Base-by-base conservation (phyloP, 2,329 filamentous ascomycete species). In the Drechslera avenae region DNA sequence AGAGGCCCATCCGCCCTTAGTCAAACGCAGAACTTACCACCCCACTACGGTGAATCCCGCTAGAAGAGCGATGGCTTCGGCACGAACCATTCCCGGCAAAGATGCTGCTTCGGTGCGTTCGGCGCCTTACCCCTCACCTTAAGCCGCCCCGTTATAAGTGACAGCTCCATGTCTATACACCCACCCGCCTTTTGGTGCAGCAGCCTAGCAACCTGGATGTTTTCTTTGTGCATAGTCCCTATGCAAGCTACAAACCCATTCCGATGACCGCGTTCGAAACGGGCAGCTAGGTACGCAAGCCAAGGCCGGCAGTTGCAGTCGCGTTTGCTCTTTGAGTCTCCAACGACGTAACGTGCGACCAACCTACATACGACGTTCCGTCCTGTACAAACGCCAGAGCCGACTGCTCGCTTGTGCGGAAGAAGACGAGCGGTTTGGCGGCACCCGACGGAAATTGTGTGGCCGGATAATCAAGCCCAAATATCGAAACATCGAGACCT, bases 121-220 rank as follows among this genome's bases (percentile, higher is more conserved):
- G 42, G 48, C 43, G 36, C 12, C 33, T 51, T 52, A 52, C 49
- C 49, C 49, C 44, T 48, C 43, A 48, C 49, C 44, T 48, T 52
- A 52, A 42, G 30, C 28, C 37, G 43, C 26, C 26, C 32, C 37
- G 8, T 48, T 52, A 52, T 52, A 52, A 19, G n/a, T 41, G 23
- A 35, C 28, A n/a, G n/a, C 32, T 39, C 19, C 35, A 18, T 18
- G 7, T 36, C 17, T 46, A 39, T 37, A 46, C 18, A 26, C 37
- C 18, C 18, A 40, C 18, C 28, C 35, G 17, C 40, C 17, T 28
- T 18, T 33, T 47, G 14, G 10, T 36, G 34, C 26, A 18, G 37
- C 32, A 37, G 34, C 18, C 37, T 33, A 31, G 44, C 43, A 16
- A 32, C 37, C 14, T 37, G 23, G 12, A 32, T 19, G 18, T 36